phyloP scores from a whole-genome alignment of 1,139 yeast species.

The Diutina neorugosa region DNA sequence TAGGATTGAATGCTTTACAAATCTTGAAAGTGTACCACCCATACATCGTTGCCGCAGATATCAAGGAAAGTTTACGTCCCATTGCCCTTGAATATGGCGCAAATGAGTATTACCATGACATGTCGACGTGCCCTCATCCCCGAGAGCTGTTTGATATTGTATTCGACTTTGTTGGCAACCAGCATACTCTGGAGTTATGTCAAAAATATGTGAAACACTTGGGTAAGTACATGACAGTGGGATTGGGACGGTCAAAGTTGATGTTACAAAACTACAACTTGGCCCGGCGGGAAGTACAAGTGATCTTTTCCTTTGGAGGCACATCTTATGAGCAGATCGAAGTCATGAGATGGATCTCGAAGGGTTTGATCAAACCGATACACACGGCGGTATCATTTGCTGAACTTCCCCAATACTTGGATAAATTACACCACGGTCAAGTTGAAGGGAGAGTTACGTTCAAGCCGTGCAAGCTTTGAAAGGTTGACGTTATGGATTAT shows the following conservation, averaged over 20 bases:
- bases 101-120: conserved; percentile 25
- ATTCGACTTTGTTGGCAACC: conserved; percentile 36
- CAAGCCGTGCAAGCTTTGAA: conserved; percentile 13
- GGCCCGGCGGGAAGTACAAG: conserved; percentile 29
- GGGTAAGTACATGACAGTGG: conserved; percentile 34
- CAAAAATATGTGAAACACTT: conserved; percentile 21
- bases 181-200: conserved; percentile 22
- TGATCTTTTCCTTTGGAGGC: conserved; percentile 36
- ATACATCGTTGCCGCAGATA: conserved; percentile 27
- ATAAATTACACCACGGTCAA: conserved; percentile 25
- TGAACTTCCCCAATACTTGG: conserved; percentile 24
- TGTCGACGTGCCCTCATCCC: conserved; percentile 16
- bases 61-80: conserved; percentile 18
- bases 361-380: conserved; percentile 30
- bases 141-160: conserved; percentile 26
- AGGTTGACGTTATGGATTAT: too few relatives aligned
- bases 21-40: conserved; percentile 30
- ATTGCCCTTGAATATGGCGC: conserved; percentile 30
- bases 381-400: conserved; percentile 20
- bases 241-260: conserved; percentile 27
- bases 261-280: conserved; percentile 21
- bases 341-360: conserved; percentile 30
- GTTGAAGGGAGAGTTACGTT: conserved; percentile 35
- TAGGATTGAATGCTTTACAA: conserved; percentile 39
- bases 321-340: conserved; percentile 31